A percentile compares a stretch with the other conserved stretches of the same genome.
These are phyloP conservation scores for Trebouxia sp. DNA, from an alignment of 139 green algal genomes.

Conservation along the genomic window DNA sequence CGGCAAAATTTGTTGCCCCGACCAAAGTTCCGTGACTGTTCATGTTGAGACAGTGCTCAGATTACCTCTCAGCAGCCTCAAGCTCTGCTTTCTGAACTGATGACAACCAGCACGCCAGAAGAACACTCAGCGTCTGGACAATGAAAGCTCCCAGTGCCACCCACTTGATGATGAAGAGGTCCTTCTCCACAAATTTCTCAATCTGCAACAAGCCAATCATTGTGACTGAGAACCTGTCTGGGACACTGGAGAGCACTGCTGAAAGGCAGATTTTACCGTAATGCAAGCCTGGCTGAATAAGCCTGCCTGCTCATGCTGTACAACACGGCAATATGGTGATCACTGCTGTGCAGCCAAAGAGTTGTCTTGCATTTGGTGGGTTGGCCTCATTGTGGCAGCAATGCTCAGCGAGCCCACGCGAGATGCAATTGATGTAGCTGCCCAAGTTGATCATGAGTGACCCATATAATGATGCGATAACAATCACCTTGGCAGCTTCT, in stretches of 20 bases:
- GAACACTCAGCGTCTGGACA: constrained; percentile 30
- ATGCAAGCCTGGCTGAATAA: not conserved
- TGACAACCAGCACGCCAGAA: constrained; percentile 31
- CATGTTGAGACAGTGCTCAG: not conserved
- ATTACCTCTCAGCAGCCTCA: not conserved
- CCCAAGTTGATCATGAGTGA: too few relatives aligned
- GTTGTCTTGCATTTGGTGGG: too few relatives aligned
- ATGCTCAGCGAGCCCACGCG: too few relatives aligned
- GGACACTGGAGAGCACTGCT: not conserved
- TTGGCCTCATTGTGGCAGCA: too few relatives aligned
- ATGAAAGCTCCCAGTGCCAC: constrained; percentile 34
- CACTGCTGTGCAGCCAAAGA: not conserved
- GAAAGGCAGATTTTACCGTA: not conserved
- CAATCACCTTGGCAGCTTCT: constrained; percentile 27
- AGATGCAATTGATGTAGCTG: not conserved
- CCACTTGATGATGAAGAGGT: constrained; percentile 32
- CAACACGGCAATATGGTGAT: too few relatives aligned
- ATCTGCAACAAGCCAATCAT: constrained; percentile 34
- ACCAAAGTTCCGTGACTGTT: not conserved
- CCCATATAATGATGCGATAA: too few relatives aligned
- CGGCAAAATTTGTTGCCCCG: too few relatives aligned
- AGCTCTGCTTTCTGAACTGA: constrained; percentile 20
- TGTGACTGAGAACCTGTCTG: not conserved
- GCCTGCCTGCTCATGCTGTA: too few relatives aligned
- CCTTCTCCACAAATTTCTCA: constrained; percentile 20